A percentile compares a stretch with the other conserved stretches of the same genome.
phyloP scores from a whole-genome alignment of 2,329 filamentous ascomycete genomes.

The Scleromitrula shiraiana region DNA sequence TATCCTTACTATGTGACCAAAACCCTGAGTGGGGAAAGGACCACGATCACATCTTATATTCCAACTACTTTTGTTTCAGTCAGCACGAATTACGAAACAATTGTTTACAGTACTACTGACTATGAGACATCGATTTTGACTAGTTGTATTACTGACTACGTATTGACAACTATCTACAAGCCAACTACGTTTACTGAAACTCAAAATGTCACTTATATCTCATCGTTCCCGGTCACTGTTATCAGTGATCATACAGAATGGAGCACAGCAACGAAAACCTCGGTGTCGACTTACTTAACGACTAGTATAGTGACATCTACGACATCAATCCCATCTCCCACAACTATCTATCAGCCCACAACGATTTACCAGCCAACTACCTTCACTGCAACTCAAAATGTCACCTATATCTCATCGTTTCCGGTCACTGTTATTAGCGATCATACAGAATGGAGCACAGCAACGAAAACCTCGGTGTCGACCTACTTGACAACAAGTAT shows the following conservation, averaged over 20 bases:
- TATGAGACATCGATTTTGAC: neutral
- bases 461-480: neutral
- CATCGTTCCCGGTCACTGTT: constrained; percentile 11
- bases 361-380: constrained; percentile 1
- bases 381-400: neutral
- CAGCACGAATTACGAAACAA: neutral
- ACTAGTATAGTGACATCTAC: constrained; percentile 2
- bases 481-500: constrained; percentile 6
- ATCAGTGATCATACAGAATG: constrained; percentile 4
- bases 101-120: neutral
- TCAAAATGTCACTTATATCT: neutral
- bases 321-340: neutral
- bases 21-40: neutral
- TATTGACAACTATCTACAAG: neutral
- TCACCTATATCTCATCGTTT: constrained; percentile 1
- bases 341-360: neutral
- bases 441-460: constrained; percentile 2
- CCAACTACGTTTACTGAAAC: constrained; percentile 1
- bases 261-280: neutral
- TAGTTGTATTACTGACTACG: constrained; percentile 1
- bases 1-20: neutral
- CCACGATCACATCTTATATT: constrained; percentile 10
- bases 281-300: constrained; percentile 1
- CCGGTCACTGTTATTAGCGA: constrained; percentile 10
- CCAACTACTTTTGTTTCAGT: constrained; percentile 8